Evolutionary conservation across 148 eudicot species (phyloP).

Genomic region (Salicornia ramosissima): DNA sequence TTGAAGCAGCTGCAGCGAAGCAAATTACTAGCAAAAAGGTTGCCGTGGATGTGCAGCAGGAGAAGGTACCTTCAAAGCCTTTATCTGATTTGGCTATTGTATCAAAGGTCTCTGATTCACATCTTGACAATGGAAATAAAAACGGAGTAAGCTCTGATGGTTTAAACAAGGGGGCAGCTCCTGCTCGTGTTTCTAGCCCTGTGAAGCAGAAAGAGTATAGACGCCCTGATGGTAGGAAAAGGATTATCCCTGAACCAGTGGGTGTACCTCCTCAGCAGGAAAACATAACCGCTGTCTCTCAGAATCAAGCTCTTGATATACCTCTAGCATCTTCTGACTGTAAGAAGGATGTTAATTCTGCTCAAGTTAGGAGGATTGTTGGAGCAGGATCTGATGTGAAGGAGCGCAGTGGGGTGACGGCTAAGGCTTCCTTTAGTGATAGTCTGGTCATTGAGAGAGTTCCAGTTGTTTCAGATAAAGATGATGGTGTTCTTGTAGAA

Average conservation of each 20-base stretch:
- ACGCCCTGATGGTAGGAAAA: constrained; percentile 91
- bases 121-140: constrained; percentile 54
- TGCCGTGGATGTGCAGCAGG: constrained; percentile 34
- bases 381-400: constrained; percentile 45
- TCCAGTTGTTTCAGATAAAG: constrained; percentile 42
- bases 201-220: constrained; percentile 97
- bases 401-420: constrained; percentile 63
- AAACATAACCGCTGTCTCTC: constrained; percentile 34
- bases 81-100: constrained; percentile 34
- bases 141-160: constrained; percentile 37
- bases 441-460: constrained; percentile 89
- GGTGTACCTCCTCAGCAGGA: constrained; percentile 62
- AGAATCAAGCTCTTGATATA: constrained; percentile 42
- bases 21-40: constrained; percentile 51
- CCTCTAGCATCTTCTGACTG: constrained; percentile 35
- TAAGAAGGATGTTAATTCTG: constrained; percentile 36
- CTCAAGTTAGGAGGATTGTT: constrained; percentile 41
- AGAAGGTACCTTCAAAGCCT: constrained; percentile 42
- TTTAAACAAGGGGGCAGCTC: constrained; percentile 42
- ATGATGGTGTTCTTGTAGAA: constrained; percentile 51
- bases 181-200: constrained; percentile 61
- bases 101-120: constrained; percentile 43
- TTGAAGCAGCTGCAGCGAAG: constrained; percentile 91
- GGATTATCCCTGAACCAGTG: constrained; percentile 97
- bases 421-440: constrained; percentile 74